Base-by-base conservation (phyloP, 23 red algal genomes). In the Agarophyton chilense region DNA sequence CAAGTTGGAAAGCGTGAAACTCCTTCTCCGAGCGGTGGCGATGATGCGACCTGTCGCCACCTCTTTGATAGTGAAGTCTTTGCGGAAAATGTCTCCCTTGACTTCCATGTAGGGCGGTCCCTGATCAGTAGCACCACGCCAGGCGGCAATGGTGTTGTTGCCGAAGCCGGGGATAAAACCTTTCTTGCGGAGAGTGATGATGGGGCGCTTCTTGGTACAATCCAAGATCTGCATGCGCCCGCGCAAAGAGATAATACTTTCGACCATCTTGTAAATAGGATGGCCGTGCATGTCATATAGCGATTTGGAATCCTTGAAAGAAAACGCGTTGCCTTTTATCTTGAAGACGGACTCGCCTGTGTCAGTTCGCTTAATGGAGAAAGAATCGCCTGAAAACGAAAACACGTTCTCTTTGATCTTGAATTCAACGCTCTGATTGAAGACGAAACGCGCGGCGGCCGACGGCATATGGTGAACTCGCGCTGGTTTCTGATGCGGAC, bases 361-460 rank as follows among this genome's bases (percentile, higher is more conserved):
- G 19, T 74, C 57, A 12, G 71, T 78, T 32, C 77, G 40, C 14
- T 83, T 92, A n/a, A 92, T 76, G 17, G 49, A 62, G 52, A 92
- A 92, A 2, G 56, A 72, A 53, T 92, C 89, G 45, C 89, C 89
- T 14, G 89, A 92, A n/a, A 84, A 52, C 26, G 79, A 84, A 17
- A 92, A 77, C 10, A 62, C n/a, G 44, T 92, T 92, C 28, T 92
- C 89, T 57, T 92, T 83, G 45, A 92, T 65, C 50, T 83, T 83
- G 60, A 92, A 92, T 21, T 83, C 81, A 7, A 84, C 79, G 36
- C 56, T 57, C 10, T 92, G 89, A 22, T 75, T 47, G 70, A 79
- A 84, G 16, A 92, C 72, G 41, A 73, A 89, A 19, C 68, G 85
- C 34, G 80, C 80, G 24, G 80, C 80, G 35, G 80, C 80, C 4